Percentiles rank a stretch among this genome's conserved stretches.
These are phyloP conservation scores for Fusarium hostae DNA, from an alignment of 2,329 filamentous ascomycete species.

Conservation along the genomic window DNA sequence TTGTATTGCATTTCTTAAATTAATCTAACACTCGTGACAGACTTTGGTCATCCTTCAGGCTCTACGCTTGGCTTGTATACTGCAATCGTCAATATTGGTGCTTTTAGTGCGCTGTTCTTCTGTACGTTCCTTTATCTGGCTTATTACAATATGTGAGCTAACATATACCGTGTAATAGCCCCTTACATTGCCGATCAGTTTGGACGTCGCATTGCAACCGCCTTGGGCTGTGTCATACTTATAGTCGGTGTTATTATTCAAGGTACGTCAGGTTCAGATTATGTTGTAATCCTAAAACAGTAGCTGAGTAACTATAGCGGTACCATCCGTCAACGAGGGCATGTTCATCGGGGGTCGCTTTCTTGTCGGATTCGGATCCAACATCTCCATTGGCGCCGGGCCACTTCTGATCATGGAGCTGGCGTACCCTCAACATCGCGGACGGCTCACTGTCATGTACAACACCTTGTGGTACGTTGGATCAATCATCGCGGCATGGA, in stretches of 20 bases:
- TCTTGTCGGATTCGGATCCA: not conserved
- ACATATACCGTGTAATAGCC: too few species aligned
- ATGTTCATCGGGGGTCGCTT: not conserved
- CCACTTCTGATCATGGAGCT: constrained; percentile 14
- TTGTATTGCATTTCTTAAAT: not conserved
- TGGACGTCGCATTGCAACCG: too few species aligned
- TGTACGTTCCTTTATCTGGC: not conserved
- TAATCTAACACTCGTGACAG: not conserved
- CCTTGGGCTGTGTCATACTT: too few species aligned
- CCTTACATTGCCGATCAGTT: too few species aligned
- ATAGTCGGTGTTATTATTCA: too few species aligned
- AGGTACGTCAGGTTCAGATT: too few species aligned
- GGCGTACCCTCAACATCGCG: constrained; percentile 30
- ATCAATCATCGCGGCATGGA: constrained; percentile 33
- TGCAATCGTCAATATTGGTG: not conserved
- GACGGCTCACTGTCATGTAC: constrained; percentile 32
- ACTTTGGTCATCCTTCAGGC: not conserved
- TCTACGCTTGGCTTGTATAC: not conserved
- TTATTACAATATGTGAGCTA: too few species aligned
- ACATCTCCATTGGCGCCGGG: not conserved
- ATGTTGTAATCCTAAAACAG: too few species aligned
- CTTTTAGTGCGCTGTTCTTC: not conserved
- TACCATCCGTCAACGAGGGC: not conserved
- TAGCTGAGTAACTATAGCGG: not conserved
- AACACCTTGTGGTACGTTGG: constrained; percentile 38